Base-by-base conservation (phyloP, 1,139 yeast genomes). In the Saccharomyces hybrid region DNA sequence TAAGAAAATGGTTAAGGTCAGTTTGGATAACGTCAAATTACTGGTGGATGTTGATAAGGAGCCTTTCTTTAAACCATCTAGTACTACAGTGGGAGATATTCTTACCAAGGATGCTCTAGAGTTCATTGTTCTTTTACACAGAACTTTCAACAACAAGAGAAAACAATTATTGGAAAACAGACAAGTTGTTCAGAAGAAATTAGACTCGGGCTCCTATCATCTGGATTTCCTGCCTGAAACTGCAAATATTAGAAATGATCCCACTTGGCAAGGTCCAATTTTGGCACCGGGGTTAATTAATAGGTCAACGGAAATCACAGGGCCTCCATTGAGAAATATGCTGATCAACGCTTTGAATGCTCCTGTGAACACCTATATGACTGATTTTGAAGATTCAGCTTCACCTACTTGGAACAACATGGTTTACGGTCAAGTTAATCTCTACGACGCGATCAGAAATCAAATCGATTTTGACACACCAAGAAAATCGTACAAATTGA, bases 371-470 rank as follows among this genome's bases (percentile, higher is more conserved):
- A 88, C 96, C 51, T 90, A 90, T 72, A 90, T 90, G 97, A 85
- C 95, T 49, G 98, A 90, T 74, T 88, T 90, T 64, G 97, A 90
- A 73, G 97, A 90, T 74, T 88, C 96, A 32, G 84, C 90, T 64
- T 85, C 97, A 34, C 99, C 99, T 63, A 91, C 98, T 38, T 93
- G 98, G 98, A 74, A 74, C 63, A 90, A 89, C 73, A 80, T 88
- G 77, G 82, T 88, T 58, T 77, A 81, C 63, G 99, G 98, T 56
- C 99, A 93, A 75, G 89, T 87, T 61, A 91, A 93, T 73, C 77
- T 93, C 66, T 90, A 83, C 73, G 98, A 93, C 69, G 97, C 90
- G 44, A 80, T 85, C 53, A 79, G 93, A 72, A 79, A 83, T 65
- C 79, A 83, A 66, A 77, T 85, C 66, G 73, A 77, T 59, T 84